Conservation (phyloP, 805 yeast genomes). For the Monosporozyma yasuniensis region DNA sequence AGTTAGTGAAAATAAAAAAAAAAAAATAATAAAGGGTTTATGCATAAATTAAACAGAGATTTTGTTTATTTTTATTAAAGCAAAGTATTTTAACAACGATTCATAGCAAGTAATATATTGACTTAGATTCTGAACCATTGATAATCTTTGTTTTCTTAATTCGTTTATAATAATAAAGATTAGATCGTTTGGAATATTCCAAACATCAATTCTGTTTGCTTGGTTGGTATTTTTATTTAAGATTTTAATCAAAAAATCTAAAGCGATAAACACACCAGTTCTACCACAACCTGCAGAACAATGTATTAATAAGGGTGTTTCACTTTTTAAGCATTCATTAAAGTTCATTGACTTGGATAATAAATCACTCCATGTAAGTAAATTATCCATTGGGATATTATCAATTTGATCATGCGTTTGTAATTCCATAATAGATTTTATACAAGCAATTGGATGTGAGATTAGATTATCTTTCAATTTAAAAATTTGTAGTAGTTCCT, state of each 20-base stretch:
- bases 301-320: conserved; percentile 58
- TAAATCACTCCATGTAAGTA: neutral
- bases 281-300: conserved; percentile 98
- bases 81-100: conserved; percentile 30
- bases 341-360: neutral
- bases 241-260: conserved; percentile 41
- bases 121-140: conserved; percentile 71
- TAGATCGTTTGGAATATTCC: conserved; percentile 41
- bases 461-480: conserved; percentile 23
- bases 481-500: conserved; percentile 26
- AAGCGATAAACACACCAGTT: conserved; percentile 77
- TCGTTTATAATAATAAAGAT: conserved; percentile 52
- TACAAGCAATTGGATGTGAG: conserved; percentile 4
- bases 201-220: conserved; percentile 33
- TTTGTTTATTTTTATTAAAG: conserved; percentile 10
- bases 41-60: neutral
- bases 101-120: conserved; percentile 71
- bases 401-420: neutral
- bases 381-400: neutral
- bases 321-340: neutral
- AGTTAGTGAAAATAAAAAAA: neutral
- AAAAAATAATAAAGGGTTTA: neutral
- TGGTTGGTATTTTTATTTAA: conserved; percentile 28
- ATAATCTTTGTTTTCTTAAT: conserved; percentile 57
- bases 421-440: neutral